Evolutionary conservation across 352 stramenopile genomes (phyloP).

Genomic region (Pythium vanterpoolii): DNA sequence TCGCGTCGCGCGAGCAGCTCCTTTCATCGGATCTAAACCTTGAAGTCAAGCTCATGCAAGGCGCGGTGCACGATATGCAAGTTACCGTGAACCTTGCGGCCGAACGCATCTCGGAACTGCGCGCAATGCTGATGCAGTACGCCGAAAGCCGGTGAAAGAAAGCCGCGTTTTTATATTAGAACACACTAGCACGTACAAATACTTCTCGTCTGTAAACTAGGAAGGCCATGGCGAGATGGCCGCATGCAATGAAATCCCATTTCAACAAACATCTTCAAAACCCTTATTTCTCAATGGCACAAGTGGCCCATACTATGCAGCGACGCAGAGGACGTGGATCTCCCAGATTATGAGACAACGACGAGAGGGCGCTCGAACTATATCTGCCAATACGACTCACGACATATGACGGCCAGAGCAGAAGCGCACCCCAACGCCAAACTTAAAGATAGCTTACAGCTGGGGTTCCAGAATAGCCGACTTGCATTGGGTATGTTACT

Average conservation of each 20-base stretch:
- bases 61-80: conserved; percentile 24
- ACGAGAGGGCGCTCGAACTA: no score
- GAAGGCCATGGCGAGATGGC: not conserved
- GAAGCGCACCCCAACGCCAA: no score
- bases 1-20: not conserved
- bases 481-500: no score
- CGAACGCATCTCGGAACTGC: conserved; percentile 19
- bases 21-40: conserved; percentile 18
- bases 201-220: not conserved
- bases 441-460: no score
- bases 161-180: not conserved
- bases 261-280: not conserved
- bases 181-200: no score
- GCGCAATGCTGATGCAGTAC: conserved; percentile 17
- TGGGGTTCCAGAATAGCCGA: no score
- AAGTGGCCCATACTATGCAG: no score
- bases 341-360: no score
- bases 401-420: no score
- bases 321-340: no score
- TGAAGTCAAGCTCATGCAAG: conserved; percentile 27
- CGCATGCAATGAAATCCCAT: not conserved
- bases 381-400: no score
- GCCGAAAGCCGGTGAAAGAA: conserved; percentile 12
- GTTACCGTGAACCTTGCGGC: conserved; percentile 12
- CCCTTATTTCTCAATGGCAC: no score